Base-by-base conservation (phyloP, 192 early-diverging fungal genomes). In the Entophlyctis luteolus region DNA sequence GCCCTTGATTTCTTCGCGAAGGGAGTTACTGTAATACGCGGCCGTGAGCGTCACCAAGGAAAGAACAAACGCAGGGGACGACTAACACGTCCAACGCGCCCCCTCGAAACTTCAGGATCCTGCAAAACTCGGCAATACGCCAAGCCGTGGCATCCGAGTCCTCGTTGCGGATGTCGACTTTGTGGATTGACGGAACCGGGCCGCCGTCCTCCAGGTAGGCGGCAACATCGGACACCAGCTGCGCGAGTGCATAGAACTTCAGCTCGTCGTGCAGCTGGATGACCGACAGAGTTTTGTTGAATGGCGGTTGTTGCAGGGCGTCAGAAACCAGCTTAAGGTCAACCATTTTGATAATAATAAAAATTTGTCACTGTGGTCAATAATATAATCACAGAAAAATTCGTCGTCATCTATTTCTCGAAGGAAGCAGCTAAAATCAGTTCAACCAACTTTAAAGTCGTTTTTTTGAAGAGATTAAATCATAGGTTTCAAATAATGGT, bases 231-330 rank as follows among this genome's bases (percentile, higher is more conserved):
- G 55, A 79, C 5, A 81, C 56, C 34, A 78, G 55, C 55, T 80
- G 77, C 34, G 81, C 28, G 8, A 85, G 72, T 33, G 72, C 68
- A 28, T 77, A 32, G 2, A 65, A 35, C 1, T 78, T 67, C 25
- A 85, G 68, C 59, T 85, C 81, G 72, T 85, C 83, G 53, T 85
- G 83, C 12, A 85, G 71, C 55, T 83, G 79, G 42, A 85, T 85
- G 36, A 73, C 72, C 23, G 74, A 75, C 68, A 63, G 77, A 36
- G 39, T 69, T 33, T 74, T 76, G 16, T 60, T 68, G 63, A 84
- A 84, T 31, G 82, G 82, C 10, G 79, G 76, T 23, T 58, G 65
- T 2, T 65, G 35, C 29, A 82, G 75, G 10, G 18, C 38, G 3
- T 68, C 68, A 33, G 67, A 45, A 31, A 82, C 67, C 33, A 79